phyloP scores from a whole-genome alignment of 2,329 filamentous ascomycete species.

The Penicillium sp. region DNA sequence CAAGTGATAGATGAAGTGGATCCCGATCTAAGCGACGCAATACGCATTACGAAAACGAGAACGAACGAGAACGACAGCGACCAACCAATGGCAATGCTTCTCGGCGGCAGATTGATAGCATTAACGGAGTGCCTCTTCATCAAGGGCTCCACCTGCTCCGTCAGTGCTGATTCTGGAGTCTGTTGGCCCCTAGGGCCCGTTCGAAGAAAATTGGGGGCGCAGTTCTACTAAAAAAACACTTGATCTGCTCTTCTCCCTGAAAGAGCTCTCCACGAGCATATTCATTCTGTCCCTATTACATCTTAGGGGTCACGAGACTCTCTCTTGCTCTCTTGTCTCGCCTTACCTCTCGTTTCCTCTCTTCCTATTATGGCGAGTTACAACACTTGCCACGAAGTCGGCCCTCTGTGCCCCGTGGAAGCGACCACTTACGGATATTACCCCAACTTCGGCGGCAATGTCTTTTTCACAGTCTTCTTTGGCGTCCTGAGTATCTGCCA shows the following conservation, averaged over 20 bases:
- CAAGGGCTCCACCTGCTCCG: neutral
- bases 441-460: conserved; percentile 51
- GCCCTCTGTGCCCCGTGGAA: conserved; percentile 43
- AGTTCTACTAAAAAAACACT: no score
- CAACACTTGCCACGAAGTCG: conserved; percentile 35
- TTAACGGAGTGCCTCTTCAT: neutral
- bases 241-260: no score
- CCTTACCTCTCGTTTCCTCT: neutral
- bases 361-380: conserved; percentile 19
- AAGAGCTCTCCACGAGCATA: no score
- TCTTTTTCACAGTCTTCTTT: conserved; percentile 53
- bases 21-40: conserved; percentile 14
- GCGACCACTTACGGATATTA: conserved; percentile 53
- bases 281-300: no score
- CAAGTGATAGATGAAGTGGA: conserved; percentile 15
- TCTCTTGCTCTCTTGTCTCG: neutral
- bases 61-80: conserved; percentile 26
- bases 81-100: conserved; percentile 7
- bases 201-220: neutral
- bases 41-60: conserved; percentile 9
- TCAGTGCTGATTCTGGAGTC: no score
- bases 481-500: conserved; percentile 49
- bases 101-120: neutral
- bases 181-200: conserved; percentile 2
- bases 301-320: neutral